Evolutionary conservation across 208 protist genomes (phyloP).

Genomic region (Porcisia hertigi): DNA sequence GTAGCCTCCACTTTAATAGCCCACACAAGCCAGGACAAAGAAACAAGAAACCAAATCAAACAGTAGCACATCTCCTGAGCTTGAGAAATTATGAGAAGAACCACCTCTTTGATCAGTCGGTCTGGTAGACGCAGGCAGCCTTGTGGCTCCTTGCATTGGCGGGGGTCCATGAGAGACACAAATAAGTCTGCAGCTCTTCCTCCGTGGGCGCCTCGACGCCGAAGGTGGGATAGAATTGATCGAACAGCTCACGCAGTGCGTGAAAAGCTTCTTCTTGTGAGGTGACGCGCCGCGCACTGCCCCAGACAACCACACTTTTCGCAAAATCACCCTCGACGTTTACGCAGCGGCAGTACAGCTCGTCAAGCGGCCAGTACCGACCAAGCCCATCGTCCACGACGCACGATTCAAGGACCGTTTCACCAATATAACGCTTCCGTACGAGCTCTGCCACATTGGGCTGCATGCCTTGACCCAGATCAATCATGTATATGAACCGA

Average conservation of each 20-base stretch:
- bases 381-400: slow-evolving; percentile 86
- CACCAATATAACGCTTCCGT: slow-evolving; percentile 60
- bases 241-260: slow-evolving; percentile 65
- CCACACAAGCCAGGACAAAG: no score
- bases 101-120: not conserved
- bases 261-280: slow-evolving; percentile 50
- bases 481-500: slow-evolving; percentile 82
- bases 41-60: no score
- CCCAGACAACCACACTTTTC: slow-evolving; percentile 53
- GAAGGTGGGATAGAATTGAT: slow-evolving; percentile 60
- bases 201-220: slow-evolving; percentile 40
- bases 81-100: no score
- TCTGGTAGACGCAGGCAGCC: slow-evolving; percentile 48
- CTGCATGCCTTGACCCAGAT: slow-evolving; percentile 85
- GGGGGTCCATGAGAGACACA: slow-evolving; percentile 56
- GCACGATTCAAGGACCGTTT: slow-evolving; percentile 78
- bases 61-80: no score
- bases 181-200: slow-evolving; percentile 43
- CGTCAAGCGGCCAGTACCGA: slow-evolving; percentile 81
- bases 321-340: slow-evolving; percentile 50
- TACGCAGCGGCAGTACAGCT: slow-evolving; percentile 81
- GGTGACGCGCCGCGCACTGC: slow-evolving; percentile 37
- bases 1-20: no score
- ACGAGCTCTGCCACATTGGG: slow-evolving; percentile 55
- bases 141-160: slow-evolving; percentile 31